Conservation (phyloP, 768 basidiomycete species). For the Holtermannia corniformis region DNA sequence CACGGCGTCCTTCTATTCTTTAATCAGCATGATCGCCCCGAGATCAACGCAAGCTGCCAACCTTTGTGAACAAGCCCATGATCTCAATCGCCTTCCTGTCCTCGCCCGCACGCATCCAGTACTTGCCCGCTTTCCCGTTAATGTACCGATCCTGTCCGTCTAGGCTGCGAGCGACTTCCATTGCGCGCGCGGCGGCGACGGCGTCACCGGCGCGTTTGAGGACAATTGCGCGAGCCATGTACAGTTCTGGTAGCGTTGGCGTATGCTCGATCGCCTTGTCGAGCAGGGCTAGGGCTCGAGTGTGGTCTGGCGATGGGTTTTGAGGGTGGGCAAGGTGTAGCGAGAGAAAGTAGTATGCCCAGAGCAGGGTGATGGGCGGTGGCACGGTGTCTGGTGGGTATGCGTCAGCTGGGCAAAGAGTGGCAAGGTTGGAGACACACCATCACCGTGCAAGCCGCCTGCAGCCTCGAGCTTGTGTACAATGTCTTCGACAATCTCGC, state of each 20-base stretch:
- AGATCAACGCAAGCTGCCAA: constrained; percentile 35
- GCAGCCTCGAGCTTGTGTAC: constrained; percentile 36
- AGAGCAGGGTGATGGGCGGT: constrained; percentile 73
- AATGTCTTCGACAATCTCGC: constrained; percentile 58
- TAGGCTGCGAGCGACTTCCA: constrained; percentile 72
- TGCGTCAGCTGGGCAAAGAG: background rate
- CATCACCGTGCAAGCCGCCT: constrained; percentile 17
- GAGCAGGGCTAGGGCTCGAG: constrained; percentile 47
- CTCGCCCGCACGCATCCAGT: constrained; percentile 71
- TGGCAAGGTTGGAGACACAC: constrained; percentile 12
- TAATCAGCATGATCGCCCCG: constrained; percentile 1
- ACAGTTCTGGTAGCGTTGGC: constrained; percentile 84
- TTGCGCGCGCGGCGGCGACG: constrained; percentile 58
- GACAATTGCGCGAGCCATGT: constrained; percentile 68
- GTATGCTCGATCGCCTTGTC: constrained; percentile 67
- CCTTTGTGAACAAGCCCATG: constrained; percentile 86
- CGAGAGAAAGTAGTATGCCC: constrained; percentile 91
- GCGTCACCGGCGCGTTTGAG: constrained; percentile 79
- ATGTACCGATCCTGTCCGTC: constrained; percentile 93
- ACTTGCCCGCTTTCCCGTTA: constrained; percentile 89
- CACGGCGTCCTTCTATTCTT: constrained; percentile 68
- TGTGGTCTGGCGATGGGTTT: constrained; percentile 24
- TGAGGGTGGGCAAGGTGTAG: constrained; percentile 54
- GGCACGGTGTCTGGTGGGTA: constrained; percentile 42
- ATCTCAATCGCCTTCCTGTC: constrained; percentile 63